Base-by-base conservation (phyloP, 495 filamentous ascomycete species). In the Xanthoparmelia taractica region DNA sequence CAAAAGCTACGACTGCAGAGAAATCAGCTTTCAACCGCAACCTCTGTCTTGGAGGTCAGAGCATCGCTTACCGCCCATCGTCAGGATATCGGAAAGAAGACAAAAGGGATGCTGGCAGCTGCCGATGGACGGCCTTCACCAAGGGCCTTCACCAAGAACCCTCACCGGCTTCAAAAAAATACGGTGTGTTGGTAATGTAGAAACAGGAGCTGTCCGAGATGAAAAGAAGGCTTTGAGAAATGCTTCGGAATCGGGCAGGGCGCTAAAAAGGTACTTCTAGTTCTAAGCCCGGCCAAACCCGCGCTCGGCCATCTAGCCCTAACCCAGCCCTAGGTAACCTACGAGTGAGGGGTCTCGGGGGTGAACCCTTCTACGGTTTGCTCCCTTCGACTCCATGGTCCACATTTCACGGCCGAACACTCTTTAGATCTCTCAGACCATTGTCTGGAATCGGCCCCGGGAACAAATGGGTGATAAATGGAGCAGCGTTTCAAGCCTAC, bases 1-100 rank as follows among this genome's bases (percentile, higher is more conserved):
- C 84, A 64, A 87, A 79, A 40, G 78, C 73, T 71, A 78, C 80
- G 70, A 87, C 82, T 86, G 69, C 70, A 66, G 59, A 57, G 8
- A 56, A 36, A 47, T 59, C 52, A 65, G 63, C 50, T 43, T 61
- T 33, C 4, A 50, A 23, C 11, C 29, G 27, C 34, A 36, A 38
- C 10, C 27, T 27, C 38, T 41, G 31, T 56, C 31, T 31, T 12
- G 20, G 17, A 8, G 0, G 23, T 18, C 18, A 23, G 17, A 34
- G 52, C 11, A n/a, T 29, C 10, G 64, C 65, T 47, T 62, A 67
- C 65, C 58, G 8, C 65, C 65, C 65, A 67, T 67, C 23, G 31
- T 25, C 33, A 58, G 34, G 20, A 23, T 25, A 23, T n/a, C 4
- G 8, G n/a, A 29, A 23, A 36, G 4, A 47, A 40, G 36, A 43